Percentiles rank a stretch among this genome's conserved stretches.
phyloP scores from a whole-genome alignment of 768 basidiomycete genomes.

The Rossbeevera mucosa region DNA sequence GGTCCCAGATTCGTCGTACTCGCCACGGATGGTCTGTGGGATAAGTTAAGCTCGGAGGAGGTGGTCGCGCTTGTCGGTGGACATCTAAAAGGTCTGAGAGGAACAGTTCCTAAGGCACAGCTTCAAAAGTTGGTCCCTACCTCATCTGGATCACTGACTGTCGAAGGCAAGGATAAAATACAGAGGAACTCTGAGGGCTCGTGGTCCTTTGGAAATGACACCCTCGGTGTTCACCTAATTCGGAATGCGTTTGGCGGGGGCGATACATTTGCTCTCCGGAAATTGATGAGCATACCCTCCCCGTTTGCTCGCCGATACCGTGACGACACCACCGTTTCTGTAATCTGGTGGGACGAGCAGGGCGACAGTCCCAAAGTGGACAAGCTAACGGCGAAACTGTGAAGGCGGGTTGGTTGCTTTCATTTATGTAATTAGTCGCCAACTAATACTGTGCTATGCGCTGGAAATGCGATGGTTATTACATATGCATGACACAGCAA shows the following conservation, averaged over 20 bases:
- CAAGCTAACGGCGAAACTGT: constrained; percentile 51
- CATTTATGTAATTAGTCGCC: background rate
- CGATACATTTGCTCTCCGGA: constrained; percentile 52
- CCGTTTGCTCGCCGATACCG: constrained; percentile 72
- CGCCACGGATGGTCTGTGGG: constrained; percentile 85
- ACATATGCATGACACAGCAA: constrained; percentile 8
- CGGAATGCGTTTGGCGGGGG: constrained; percentile 92
- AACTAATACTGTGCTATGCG: background rate
- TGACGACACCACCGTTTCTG: constrained; percentile 83
- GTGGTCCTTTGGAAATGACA: constrained; percentile 80
- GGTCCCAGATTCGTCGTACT: constrained; percentile 73
- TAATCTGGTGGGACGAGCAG: constrained; percentile 78
- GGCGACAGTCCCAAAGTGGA: constrained; percentile 36
- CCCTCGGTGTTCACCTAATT: constrained; percentile 77
- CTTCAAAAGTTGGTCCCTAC: constrained; percentile 56
- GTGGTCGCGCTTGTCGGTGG: constrained; percentile 85
- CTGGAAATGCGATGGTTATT: constrained; percentile 1
- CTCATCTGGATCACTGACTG: constrained; percentile 42
- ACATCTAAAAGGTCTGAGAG: constrained; percentile 68
- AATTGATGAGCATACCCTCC: constrained; percentile 75
- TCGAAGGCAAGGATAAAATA: constrained; percentile 59
- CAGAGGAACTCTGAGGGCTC: constrained; percentile 38
- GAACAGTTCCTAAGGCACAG: constrained; percentile 54
- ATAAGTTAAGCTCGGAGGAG: constrained; percentile 72
- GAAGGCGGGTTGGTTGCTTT: constrained; percentile 3